Conservation (phyloP, 1,284 basidiomycete species). For the Microbotryum silenes-acaulis region DNA sequence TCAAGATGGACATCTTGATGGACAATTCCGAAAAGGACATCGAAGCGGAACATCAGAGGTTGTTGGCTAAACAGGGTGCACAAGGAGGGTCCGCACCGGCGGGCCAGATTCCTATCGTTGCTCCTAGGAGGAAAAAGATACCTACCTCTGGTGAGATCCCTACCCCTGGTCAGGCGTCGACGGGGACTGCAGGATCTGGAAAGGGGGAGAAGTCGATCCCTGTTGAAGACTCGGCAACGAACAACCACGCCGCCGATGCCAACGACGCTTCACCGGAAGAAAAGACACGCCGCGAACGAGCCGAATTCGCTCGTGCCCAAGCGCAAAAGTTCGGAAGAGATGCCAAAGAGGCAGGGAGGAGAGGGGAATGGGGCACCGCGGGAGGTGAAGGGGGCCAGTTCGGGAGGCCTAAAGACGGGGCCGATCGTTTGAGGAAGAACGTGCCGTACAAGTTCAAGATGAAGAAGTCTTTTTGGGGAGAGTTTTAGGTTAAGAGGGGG, state of each 20-base stretch:
- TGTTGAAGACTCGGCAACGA: neutral
- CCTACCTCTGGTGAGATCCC: too few relatives aligned
- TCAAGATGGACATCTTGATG: slow-evolving; percentile 24
- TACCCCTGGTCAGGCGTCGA: neutral
- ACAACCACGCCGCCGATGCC: too few relatives aligned
- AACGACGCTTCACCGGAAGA: slow-evolving; percentile 9
- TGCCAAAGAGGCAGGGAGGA: slow-evolving; percentile 22
- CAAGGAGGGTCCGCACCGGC: neutral
- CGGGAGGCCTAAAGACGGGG: slow-evolving; percentile 32
- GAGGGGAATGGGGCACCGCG: slow-evolving; percentile 26
- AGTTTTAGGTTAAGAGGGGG: slow-evolving; percentile 3
- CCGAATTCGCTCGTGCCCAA: slow-evolving; percentile 21
- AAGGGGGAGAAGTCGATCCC: neutral
- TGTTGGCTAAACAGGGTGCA: too few relatives aligned
- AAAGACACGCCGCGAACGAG: slow-evolving; percentile 20
- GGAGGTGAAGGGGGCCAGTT: slow-evolving; percentile 17
- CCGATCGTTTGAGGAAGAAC: slow-evolving; percentile 31
- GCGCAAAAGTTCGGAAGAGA: slow-evolving; percentile 30
- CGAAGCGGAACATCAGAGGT: slow-evolving; percentile 3
- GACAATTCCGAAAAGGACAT: slow-evolving; percentile 16
- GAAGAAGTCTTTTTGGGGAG: slow-evolving; percentile 8
- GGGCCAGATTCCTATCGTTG: too few relatives aligned
- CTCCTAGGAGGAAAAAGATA: too few relatives aligned
- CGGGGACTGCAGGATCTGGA: neutral
- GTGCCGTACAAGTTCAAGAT: slow-evolving; percentile 35